phyloP scores from a whole-genome alignment of 2,329 filamentous ascomycete species.

The Lasiodiplodia hormozganensis region DNA sequence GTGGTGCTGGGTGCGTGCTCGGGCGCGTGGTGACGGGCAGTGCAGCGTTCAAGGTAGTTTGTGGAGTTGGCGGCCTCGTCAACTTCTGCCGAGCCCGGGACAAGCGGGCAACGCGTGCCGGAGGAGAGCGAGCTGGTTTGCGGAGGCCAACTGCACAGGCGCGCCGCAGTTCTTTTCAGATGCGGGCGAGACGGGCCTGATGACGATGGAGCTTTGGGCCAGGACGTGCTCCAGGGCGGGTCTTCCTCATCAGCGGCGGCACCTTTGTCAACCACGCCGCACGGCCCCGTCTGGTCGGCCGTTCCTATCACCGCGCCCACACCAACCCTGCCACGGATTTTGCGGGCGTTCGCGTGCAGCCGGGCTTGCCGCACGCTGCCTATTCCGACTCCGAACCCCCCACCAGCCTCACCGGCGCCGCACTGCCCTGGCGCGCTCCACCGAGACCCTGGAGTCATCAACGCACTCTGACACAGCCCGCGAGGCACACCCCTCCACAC shows the following conservation, averaged over 20 bases:
- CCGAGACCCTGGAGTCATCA: constrained; percentile 12
- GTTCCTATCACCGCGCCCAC: constrained; percentile 30
- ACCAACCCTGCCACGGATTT: neutral
- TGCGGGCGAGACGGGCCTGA: constrained; percentile 31
- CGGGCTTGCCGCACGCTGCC: neutral
- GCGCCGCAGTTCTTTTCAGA: constrained; percentile 16
- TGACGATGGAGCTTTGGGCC: constrained; percentile 35
- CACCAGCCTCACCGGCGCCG: constrained; percentile 5
- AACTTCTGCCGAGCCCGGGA: constrained; percentile 25
- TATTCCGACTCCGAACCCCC: neutral
- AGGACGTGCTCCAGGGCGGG: constrained; percentile 29
- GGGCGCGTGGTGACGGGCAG: constrained; percentile 25
- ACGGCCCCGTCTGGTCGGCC: constrained; percentile 18
- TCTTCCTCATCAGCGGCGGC: constrained; percentile 25
- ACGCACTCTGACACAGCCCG: constrained; percentile 10
- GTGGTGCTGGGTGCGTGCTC: constrained; percentile 17
- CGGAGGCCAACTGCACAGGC: neutral
- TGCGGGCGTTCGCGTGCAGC: constrained; percentile 11
- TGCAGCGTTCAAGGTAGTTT: constrained; percentile 28
- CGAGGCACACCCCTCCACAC: constrained; percentile 4
- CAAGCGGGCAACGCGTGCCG: constrained; percentile 23
- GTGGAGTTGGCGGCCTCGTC: constrained; percentile 23
- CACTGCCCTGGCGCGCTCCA: neutral
- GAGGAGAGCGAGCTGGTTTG: constrained; percentile 14
- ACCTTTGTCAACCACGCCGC: constrained; percentile 28